phyloP scores from a whole-genome alignment of 257 asterid species.

The Paulownia fortunei region DNA sequence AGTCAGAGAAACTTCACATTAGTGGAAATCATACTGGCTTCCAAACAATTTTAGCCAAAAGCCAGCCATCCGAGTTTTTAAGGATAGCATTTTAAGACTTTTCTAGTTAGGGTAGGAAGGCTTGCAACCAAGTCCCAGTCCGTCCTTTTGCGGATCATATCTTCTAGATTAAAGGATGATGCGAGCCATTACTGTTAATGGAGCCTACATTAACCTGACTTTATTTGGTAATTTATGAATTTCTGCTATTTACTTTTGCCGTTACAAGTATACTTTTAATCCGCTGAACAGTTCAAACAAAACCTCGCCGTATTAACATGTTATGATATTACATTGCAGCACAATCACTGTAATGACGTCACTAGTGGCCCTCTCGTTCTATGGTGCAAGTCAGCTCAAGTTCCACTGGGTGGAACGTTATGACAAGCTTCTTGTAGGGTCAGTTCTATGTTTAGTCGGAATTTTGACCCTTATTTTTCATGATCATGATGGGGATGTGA shows the following conservation, averaged over 20 bases:
- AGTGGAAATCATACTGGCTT: neutral
- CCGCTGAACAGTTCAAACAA: neutral
- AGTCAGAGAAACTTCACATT: neutral
- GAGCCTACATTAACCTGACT: neutral
- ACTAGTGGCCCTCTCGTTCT: conserved; percentile 92
- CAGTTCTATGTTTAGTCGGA: conserved; percentile 89
- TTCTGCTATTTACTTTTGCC: conserved; percentile 6
- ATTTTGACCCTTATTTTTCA: conserved; percentile 89
- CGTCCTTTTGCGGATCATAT: neutral
- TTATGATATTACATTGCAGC: conserved; percentile 50
- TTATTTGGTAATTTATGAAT: neutral
- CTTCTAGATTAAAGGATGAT: neutral
- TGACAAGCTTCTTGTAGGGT: conserved; percentile 96
- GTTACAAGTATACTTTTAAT: neutral
- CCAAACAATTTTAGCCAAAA: neutral
- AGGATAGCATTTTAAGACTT: neutral
- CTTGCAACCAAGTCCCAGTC: neutral
- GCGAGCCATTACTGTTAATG: neutral
- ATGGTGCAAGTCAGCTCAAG: conserved; percentile 98
- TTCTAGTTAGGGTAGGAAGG: neutral
- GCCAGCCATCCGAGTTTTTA: neutral
- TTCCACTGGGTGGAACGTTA: conserved; percentile 98
- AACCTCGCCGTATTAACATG: neutral
- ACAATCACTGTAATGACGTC: conserved; percentile 95
- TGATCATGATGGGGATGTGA: conserved; percentile 55